Conservation (phyloP, 2,329 filamentous ascomycete genomes). For the Aspergillus sp. region DNA sequence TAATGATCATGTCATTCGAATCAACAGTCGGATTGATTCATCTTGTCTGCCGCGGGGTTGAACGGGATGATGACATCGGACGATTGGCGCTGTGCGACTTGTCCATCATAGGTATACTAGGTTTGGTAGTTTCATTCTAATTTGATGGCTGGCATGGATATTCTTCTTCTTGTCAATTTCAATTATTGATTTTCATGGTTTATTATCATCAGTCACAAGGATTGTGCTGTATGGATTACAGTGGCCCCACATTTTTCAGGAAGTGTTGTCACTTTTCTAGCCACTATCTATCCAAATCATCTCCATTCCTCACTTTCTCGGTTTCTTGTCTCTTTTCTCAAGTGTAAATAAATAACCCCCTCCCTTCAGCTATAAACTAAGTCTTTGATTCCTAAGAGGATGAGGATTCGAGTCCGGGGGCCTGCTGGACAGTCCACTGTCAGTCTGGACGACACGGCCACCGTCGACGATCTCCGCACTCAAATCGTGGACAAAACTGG, state of each 20-base stretch:
- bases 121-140: no score
- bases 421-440: conserved; percentile 69
- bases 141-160: no score
- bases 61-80: no score
- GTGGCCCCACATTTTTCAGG: background rate
- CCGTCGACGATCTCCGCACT: conserved; percentile 35
- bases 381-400: conserved; percentile 28
- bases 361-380: background rate
- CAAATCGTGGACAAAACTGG: conserved; percentile 56
- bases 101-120: no score
- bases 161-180: no score
- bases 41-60: no score
- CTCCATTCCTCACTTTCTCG: background rate
- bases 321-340: background rate
- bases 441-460: conserved; percentile 62
- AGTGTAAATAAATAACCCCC: background rate
- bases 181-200: background rate
- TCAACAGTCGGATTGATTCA: no score
- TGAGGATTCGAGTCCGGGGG: conserved; percentile 71
- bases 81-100: no score
- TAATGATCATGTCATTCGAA: no score
- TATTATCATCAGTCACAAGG: no score
- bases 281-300: background rate
- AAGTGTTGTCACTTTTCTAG: background rate
- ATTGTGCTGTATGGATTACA: background rate